Evolutionary conservation across 2,329 filamentous ascomycete genomes (phyloP).

Genomic region (Penicillium concentricum): DNA sequence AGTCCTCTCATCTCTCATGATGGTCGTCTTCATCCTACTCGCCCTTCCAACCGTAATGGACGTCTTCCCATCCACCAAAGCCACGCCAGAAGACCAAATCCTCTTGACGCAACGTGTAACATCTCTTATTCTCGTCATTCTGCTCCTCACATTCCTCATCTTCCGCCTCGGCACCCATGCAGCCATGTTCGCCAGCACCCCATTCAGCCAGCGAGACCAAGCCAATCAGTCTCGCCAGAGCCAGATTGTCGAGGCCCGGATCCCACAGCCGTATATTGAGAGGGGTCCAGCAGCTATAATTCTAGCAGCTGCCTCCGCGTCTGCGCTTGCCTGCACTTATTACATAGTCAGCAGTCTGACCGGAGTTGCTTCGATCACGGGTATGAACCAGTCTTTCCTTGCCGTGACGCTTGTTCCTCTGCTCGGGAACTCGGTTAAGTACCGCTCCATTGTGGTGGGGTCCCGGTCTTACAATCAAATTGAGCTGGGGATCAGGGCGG

Average conservation of each 20-base stretch:
- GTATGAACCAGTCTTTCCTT: slow-evolving; percentile 10
- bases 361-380: slow-evolving; percentile 1
- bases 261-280: not conserved
- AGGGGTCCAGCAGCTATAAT: not conserved
- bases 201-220: slow-evolving; percentile 2
- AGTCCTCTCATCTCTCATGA: slow-evolving; percentile 22
- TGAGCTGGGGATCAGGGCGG: slow-evolving; percentile 14
- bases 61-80: slow-evolving; percentile 14
- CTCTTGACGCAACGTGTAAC: slow-evolving; percentile 10
- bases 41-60: slow-evolving; percentile 18
- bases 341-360: slow-evolving; percentile 9
- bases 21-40: slow-evolving; percentile 19
- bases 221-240: not conserved
- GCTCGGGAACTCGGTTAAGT: slow-evolving; percentile 16
- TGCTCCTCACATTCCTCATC: slow-evolving; percentile 12
- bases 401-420: slow-evolving; percentile 10
- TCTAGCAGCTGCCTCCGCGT: slow-evolving; percentile 1
- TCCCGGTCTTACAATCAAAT: slow-evolving; percentile 6
- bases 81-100: slow-evolving; percentile 7
- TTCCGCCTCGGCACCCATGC: slow-evolving; percentile 19
- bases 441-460: slow-evolving; percentile 9
- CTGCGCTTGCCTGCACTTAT: slow-evolving; percentile 6
- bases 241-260: not conserved
- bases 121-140: slow-evolving; percentile 9
- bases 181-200: slow-evolving; percentile 14